A percentile compares a stretch with the other conserved stretches of the same genome.
Conservation (phyloP, 192 early-diverging fungal genomes). For the Backusella luteola region DNA sequence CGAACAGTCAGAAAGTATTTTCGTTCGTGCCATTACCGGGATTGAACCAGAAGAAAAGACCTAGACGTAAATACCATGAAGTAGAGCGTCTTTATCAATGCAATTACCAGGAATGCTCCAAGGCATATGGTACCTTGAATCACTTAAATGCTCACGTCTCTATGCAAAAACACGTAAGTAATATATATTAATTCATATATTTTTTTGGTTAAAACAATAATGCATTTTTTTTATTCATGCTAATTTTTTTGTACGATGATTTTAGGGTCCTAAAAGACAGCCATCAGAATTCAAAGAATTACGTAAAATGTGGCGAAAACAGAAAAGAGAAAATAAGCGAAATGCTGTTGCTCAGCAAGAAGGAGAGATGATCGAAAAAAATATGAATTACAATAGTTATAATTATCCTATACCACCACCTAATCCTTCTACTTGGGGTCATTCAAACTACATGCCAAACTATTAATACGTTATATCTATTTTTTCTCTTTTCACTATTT, state of each 20-base stretch:
- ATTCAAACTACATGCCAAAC: background rate
- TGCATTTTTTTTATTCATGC: constrained; percentile 32
- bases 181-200: background rate
- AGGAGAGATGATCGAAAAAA: background rate
- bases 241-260: background rate
- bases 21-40: constrained; percentile 49
- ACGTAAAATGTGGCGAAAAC: constrained; percentile 52
- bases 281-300: constrained; percentile 54
- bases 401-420: constrained; percentile 1
- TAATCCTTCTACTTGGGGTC: constrained; percentile 1
- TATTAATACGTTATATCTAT: background rate
- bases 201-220: background rate
- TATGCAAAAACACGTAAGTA: constrained; percentile 59
- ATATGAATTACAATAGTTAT: background rate
- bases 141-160: constrained; percentile 60
- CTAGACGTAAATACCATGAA: constrained; percentile 56
- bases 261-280: constrained; percentile 29
- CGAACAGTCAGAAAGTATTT: constrained; percentile 34
- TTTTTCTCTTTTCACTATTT: background rate
- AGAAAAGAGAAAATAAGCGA: constrained; percentile 42
- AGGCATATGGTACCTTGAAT: constrained; percentile 60
- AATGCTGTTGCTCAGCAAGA: background rate
- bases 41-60: constrained; percentile 54
- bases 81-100: constrained; percentile 62
- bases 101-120: constrained; percentile 50